phyloP scores from a whole-genome alignment of 1,284 basidiomycete genomes.

The Pseudozyma sp. region DNA sequence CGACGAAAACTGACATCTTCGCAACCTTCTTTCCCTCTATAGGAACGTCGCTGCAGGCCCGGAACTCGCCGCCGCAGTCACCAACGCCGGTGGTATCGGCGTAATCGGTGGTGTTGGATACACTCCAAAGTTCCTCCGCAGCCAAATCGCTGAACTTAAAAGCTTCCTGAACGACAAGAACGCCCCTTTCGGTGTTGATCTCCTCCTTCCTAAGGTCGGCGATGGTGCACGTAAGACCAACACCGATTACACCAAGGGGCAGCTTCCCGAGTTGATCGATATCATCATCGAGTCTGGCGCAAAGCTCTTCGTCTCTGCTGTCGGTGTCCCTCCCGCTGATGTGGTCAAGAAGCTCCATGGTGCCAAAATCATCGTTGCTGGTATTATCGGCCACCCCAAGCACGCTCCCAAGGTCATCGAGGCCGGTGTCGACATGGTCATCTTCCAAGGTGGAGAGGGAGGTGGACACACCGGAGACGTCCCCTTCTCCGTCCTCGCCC shows the following conservation, averaged over 20 bases:
- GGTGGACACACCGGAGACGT: slow-evolving; percentile 66
- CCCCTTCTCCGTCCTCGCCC: slow-evolving; percentile 56
- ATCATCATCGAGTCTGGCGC: slow-evolving; percentile 62
- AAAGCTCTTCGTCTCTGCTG: slow-evolving; percentile 63
- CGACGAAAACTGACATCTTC: slow-evolving; percentile 1
- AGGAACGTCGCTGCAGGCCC: slow-evolving; percentile 64
- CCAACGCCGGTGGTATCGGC: slow-evolving; percentile 62
- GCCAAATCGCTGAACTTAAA: slow-evolving; percentile 55
- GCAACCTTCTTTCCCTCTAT: neutral
- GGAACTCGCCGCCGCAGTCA: slow-evolving; percentile 61
- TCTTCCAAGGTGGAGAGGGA: slow-evolving; percentile 65
- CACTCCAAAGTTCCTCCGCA: slow-evolving; percentile 43
- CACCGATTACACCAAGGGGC: slow-evolving; percentile 61
- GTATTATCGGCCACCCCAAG: slow-evolving; percentile 77
- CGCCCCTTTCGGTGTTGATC: slow-evolving; percentile 62
- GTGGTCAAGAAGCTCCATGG: slow-evolving; percentile 61
- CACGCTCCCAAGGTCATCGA: slow-evolving; percentile 63
- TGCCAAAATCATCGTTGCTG: slow-evolving; percentile 54
- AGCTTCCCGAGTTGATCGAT: slow-evolving; percentile 57
- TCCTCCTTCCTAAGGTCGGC: slow-evolving; percentile 64
- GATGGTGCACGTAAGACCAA: slow-evolving; percentile 63
- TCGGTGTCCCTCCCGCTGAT: slow-evolving; percentile 61
- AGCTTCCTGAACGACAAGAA: slow-evolving; percentile 58
- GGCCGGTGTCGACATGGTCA: slow-evolving; percentile 63
- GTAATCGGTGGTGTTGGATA: slow-evolving; percentile 65